These are phyloP conservation scores for Sarocladium strictum DNA, from an alignment of 2,329 filamentous ascomycete genomes.

Conservation along the genomic window DNA sequence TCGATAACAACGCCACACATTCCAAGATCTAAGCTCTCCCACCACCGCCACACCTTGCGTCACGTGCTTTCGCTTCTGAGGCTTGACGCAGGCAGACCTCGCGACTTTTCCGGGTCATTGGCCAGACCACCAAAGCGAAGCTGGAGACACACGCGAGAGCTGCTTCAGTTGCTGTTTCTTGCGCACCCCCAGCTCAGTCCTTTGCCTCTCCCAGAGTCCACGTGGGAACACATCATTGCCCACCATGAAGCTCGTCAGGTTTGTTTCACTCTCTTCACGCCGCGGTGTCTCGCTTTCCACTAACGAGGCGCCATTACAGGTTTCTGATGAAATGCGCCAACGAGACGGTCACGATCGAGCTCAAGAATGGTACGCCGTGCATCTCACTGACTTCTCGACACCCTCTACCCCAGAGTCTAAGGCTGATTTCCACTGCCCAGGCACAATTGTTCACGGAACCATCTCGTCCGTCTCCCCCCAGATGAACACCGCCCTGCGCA, in stretches of 20 bases:
- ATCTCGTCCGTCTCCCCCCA: constrained; percentile 95
- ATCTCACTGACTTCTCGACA: neutral
- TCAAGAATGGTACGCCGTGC: constrained; percentile 77
- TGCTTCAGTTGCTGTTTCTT: neutral
- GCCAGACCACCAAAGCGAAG: constrained; percentile 6
- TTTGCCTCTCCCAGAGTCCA: no score
- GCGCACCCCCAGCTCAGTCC: constrained; percentile 5
- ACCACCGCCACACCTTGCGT: neutral
- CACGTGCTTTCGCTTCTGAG: neutral
- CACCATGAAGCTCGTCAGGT: constrained; percentile 97
- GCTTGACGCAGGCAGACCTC: neutral
- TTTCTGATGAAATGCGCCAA: constrained; percentile 99
- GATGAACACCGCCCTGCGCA: constrained; percentile 96
- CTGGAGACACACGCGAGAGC: neutral
- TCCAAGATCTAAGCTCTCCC: neutral
- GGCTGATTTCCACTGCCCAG: constrained; percentile 36
- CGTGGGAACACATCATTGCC: neutral
- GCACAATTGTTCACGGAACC: constrained; percentile 93
- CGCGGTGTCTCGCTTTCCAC: neutral
- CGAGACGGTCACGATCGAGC: constrained; percentile 95
- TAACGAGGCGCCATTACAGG: constrained; percentile 39
- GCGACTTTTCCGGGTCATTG: constrained; percentile 1
- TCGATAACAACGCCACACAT: neutral
- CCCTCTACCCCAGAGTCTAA: neutral
- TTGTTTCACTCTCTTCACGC: constrained; percentile 29